Percentiles rank a stretch among this genome's conserved stretches.
Evolutionary conservation across 2,329 filamentous ascomycete species (phyloP).

Genomic region (Tolypocladium ophioglossoides): DNA sequence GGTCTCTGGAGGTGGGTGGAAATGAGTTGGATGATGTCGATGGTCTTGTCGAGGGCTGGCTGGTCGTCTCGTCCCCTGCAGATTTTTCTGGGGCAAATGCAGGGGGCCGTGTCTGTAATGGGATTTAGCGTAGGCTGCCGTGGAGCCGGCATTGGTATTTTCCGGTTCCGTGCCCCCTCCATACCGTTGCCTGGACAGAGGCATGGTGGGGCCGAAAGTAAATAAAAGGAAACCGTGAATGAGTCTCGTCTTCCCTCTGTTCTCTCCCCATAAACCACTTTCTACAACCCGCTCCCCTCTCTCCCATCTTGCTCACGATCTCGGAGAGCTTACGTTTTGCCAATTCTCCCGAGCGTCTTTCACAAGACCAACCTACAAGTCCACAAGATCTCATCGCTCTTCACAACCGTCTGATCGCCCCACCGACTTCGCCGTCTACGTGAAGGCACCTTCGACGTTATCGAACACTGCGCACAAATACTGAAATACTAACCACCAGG

Average conservation of each 20-base stretch:
- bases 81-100: not conserved
- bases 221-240: constrained; percentile 30
- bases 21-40: not conserved
- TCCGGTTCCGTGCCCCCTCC: not conserved
- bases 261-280: constrained; percentile 15
- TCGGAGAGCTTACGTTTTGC: constrained; percentile 6
- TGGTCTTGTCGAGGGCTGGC: not conserved
- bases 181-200: constrained; percentile 25
- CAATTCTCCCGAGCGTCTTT: constrained; percentile 10
- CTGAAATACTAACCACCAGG: constrained; percentile 39
- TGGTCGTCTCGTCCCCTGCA: not conserved
- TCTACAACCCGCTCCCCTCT: constrained; percentile 4
- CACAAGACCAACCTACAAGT: constrained; percentile 21
- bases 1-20: not conserved
- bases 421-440: constrained; percentile 31
- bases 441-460: constrained; percentile 33
- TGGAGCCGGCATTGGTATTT: constrained; percentile 3
- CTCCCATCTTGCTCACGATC: constrained; percentile 1
- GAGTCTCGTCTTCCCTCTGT: constrained; percentile 6
- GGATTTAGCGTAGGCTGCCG: not conserved
- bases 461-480: constrained; percentile 33
- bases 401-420: constrained; percentile 35
- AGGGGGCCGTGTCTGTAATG: not conserved
- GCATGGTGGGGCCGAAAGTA: constrained; percentile 27
- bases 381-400: constrained; percentile 38